Conservation (phyloP, 495 filamentous ascomycete species). For the Tuber borchii region DNA sequence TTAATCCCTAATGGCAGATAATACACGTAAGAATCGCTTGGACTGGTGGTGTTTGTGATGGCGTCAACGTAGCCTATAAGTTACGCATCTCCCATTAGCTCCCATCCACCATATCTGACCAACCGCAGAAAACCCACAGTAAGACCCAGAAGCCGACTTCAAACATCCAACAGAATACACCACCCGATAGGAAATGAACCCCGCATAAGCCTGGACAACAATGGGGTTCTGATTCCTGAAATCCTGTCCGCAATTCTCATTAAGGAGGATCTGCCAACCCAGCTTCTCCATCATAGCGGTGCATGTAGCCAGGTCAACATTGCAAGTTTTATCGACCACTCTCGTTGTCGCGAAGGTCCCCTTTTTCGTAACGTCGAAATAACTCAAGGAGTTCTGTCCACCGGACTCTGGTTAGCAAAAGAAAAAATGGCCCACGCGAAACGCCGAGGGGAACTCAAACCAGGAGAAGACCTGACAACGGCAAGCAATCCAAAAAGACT, state of each 20-base stretch:
- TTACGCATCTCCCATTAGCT: not conserved
- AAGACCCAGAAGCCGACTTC: conserved; percentile 51
- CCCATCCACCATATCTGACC: conserved; percentile 4
- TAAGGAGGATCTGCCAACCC: conserved; percentile 22
- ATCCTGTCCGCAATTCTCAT: conserved; percentile 64
- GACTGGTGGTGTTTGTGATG: conserved; percentile 62
- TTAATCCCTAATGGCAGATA: conserved; percentile 70
- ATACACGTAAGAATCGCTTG: conserved; percentile 69
- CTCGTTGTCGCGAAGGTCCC: conserved; percentile 33
- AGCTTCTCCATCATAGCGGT: conserved; percentile 32
- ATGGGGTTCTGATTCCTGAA: conserved; percentile 58
- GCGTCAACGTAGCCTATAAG: conserved; percentile 65
- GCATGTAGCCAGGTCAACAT: conserved; percentile 24
- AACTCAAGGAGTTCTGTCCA: conserved; percentile 35
- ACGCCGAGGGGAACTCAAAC: conserved; percentile 17
- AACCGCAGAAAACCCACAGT: conserved; percentile 48
- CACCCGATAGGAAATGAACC: conserved; percentile 64
- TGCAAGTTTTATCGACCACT: conserved; percentile 32
- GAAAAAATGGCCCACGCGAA: not conserved
- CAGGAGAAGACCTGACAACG: conserved; percentile 36
- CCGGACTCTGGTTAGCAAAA: conserved; percentile 10
- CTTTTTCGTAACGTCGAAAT: conserved; percentile 36
- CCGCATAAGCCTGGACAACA: conserved; percentile 66
- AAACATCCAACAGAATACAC: conserved; percentile 76
- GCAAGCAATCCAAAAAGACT: conserved; percentile 31